Conservation (phyloP, 495 filamentous ascomycete species). For the Aspergillus kassunensis region DNA sequence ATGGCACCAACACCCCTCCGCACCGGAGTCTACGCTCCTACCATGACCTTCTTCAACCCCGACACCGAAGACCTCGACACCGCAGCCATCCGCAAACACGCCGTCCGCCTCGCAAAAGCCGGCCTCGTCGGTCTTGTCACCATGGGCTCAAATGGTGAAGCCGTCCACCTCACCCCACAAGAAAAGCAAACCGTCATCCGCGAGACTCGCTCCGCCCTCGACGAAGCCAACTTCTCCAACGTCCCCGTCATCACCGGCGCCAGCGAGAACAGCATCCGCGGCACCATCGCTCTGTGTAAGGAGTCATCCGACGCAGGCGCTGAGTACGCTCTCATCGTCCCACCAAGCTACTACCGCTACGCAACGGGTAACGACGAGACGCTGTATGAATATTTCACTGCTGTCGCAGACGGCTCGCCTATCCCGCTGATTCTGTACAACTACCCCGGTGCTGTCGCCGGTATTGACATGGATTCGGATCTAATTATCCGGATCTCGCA, state of each 20-base stretch:
- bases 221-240: conserved; percentile 71
- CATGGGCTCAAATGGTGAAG: conserved; percentile 90
- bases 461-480: conserved; percentile 89
- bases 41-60: conserved; percentile 85
- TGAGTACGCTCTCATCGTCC: conserved; percentile 74
- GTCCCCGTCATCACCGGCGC: conserved; percentile 79
- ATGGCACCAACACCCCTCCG: conserved; percentile 57
- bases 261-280: conserved; percentile 72
- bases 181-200: conserved; percentile 73
- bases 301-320: conserved; percentile 66
- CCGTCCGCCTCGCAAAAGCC: conserved; percentile 73
- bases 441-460: conserved; percentile 86
- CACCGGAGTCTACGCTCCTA: conserved; percentile 83
- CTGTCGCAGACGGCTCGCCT: conserved; percentile 70
- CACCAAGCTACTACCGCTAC: conserved; percentile 78
- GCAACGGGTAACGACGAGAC: conserved; percentile 71
- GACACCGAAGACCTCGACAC: conserved; percentile 81
- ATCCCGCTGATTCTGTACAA: conserved; percentile 85
- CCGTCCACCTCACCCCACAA: conserved; percentile 71
- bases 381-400: conserved; percentile 70
- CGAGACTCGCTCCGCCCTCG: conserved; percentile 77
- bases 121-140: conserved; percentile 81
- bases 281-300: conserved; percentile 70
- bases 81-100: conserved; percentile 71
- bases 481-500: conserved; percentile 75